Evolutionary conservation across 331 rosid species (phyloP).

Genomic region (Telfairia occidentalis): DNA sequence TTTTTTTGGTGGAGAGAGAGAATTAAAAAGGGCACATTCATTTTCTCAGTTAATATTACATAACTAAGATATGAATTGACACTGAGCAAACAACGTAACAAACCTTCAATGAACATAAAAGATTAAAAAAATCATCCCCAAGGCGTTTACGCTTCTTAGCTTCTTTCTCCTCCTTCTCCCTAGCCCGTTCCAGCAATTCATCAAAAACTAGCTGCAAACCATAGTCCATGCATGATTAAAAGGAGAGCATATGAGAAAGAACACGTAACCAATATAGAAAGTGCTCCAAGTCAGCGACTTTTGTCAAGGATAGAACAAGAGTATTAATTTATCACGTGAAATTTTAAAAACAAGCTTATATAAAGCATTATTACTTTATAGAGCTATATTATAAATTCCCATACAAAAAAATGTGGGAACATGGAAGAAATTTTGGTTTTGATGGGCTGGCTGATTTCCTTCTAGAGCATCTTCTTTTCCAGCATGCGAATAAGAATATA

Average conservation of each 20-base stretch:
- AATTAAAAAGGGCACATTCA: neutral
- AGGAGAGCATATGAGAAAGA: slow-evolving; percentile 12
- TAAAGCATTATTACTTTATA: neutral
- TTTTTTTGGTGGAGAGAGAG: neutral
- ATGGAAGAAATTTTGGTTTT: neutral
- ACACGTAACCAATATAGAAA: neutral
- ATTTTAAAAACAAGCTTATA: neutral
- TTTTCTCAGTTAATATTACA: neutral
- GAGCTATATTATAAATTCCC: neutral
- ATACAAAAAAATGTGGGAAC: neutral
- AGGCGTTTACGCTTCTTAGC: slow-evolving; percentile 79
- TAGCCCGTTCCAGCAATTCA: slow-evolving; percentile 61
- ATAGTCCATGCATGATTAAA: slow-evolving; percentile 17
- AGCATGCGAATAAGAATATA: neutral
- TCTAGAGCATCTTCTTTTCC: neutral
- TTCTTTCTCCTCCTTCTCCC: slow-evolving; percentile 88
- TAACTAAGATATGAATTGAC: slow-evolving; percentile 2
- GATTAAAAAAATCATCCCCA: slow-evolving; percentile 50
- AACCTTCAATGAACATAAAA: slow-evolving; percentile 61
- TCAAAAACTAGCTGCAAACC: slow-evolving; percentile 75
- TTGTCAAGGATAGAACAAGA: neutral
- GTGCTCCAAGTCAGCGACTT: neutral
- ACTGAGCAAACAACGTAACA: slow-evolving; percentile 12
- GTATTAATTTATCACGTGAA: neutral
- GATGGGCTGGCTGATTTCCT: neutral